phyloP scores from a whole-genome alignment of 345 rosid species.

The Aethionema arabicum region DNA sequence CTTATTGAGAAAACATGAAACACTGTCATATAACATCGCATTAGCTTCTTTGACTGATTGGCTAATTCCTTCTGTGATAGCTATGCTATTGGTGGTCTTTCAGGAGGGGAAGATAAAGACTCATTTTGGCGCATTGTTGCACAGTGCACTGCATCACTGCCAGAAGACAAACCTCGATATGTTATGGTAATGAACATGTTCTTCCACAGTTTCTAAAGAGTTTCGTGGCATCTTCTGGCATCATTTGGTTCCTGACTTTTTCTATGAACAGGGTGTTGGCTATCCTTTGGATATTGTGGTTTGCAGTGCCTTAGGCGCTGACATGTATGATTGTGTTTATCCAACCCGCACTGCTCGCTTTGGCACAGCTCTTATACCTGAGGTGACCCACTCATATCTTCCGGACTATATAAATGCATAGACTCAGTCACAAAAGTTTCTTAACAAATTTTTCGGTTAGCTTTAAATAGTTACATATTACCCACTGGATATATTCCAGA shows the following conservation, averaged over 20 bases:
- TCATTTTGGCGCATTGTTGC: constrained; percentile 90
- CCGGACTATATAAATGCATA: neutral
- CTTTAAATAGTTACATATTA: too few species aligned
- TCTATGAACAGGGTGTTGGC: constrained; percentile 65
- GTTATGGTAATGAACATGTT: constrained; percentile 54
- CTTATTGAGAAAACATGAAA: too few species aligned
- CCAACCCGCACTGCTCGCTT: constrained; percentile 88
- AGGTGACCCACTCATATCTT: constrained; percentile 42
- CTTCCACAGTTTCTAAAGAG: neutral
- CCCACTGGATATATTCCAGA: too few species aligned
- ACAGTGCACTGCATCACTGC: constrained; percentile 74
- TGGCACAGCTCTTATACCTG: constrained; percentile 76
- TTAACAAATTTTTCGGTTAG: neutral
- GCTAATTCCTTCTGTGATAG: constrained; percentile 50
- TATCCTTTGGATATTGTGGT: constrained; percentile 81
- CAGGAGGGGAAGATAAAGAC: constrained; percentile 90
- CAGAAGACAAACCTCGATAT: constrained; percentile 82
- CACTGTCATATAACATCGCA: neutral
- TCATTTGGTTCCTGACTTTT: constrained; percentile 24
- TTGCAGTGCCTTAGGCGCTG: constrained; percentile 87
- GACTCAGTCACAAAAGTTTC: neutral
- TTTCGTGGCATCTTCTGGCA: neutral
- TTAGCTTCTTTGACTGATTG: constrained; percentile 5
- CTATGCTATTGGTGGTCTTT: constrained; percentile 89
- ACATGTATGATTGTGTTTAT: constrained; percentile 80